Evolutionary conservation across 495 filamentous ascomycete species (phyloP), one percentile per base, ranked within the genome.

Genomic region (Aspergillus sparsus): DNA sequence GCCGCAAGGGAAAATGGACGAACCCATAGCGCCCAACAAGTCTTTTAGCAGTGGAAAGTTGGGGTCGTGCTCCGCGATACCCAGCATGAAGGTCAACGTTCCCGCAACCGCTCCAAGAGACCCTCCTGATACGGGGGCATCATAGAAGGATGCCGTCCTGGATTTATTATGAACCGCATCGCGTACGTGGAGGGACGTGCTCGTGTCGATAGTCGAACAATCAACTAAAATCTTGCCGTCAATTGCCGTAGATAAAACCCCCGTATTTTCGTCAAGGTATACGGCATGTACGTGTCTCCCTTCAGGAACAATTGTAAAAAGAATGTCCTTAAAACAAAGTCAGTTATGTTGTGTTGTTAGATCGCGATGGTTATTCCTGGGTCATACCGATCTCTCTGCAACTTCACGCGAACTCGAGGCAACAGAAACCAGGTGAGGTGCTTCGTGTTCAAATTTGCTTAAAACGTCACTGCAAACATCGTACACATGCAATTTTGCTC

Each of bases 251-350:
- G 70, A 62, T 18, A 68, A 65, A 16, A 79, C 64, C 15, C 76
- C 76, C 7, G 66, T 71, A 2, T 60, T 53, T 7, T 68, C 62
- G 9, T 64, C 70, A 9, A 80, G 70, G 57, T 78, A 90, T 5
- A 87, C 80, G 9, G 69, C 66, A 54, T 82, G 81, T 52, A 90
- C 87, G 59, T 91, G 87, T 3, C 74, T 65, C 0, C 87, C 85
- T 62, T 89, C 84, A 0, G 87, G 88, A 0, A 91, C 73, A 62
- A 87, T 87, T 12, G 87, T 86, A 39, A 91, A 77, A 10, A 88
- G 78, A 4, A 80, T 82, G 63, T 87, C 81, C 88, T 35, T 7
- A 34, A 61, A 15, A 60, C 53, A 6, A 1, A 39, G 8, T 37
- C 37, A 35, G 33, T 31, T 31, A 45, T 33, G 52, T 12, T 36